Conservation (phyloP, 805 yeast genomes). For the Lipomyces orientalis region DNA sequence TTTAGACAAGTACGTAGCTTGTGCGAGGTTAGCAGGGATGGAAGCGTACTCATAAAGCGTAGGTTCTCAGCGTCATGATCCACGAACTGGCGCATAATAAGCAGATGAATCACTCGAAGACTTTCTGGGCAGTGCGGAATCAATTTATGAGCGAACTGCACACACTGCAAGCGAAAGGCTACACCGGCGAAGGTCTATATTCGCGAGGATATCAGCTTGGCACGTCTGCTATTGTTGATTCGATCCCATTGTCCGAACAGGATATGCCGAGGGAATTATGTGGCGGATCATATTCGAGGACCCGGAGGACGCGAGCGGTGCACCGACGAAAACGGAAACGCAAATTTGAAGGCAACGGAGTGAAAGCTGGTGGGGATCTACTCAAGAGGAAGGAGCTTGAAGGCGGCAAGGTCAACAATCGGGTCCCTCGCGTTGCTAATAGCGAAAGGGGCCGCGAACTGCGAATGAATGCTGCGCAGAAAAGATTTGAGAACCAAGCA, state of each 20-base stretch:
- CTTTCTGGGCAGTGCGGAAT: conserved; percentile 35
- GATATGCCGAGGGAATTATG: conserved; percentile 36
- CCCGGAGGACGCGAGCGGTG: conserved; percentile 21
- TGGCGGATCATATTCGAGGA: conserved; percentile 33
- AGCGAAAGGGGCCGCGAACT: conserved; percentile 34
- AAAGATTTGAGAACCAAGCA: conserved; percentile 36
- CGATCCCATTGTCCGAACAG: conserved; percentile 21
- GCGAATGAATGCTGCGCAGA: conserved; percentile 32
- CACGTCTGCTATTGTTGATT: conserved; percentile 22
- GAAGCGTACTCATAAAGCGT: not conserved
- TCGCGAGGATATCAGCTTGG: conserved; percentile 33
- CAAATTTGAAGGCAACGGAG: conserved; percentile 34
- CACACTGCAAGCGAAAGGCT: conserved; percentile 31
- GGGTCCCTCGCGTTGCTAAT: conserved; percentile 33
- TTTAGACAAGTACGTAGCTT: conserved; percentile 24
- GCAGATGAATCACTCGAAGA: conserved; percentile 37
- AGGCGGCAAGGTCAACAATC: conserved; percentile 31
- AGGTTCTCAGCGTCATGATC: conserved; percentile 37
- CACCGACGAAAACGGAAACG: conserved; percentile 24
- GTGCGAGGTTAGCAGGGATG: not conserved
- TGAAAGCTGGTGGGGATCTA: conserved; percentile 30
- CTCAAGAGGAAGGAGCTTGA: conserved; percentile 27
- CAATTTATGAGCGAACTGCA: conserved; percentile 31
- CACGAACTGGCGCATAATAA: conserved; percentile 38
- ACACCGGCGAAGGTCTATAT: conserved; percentile 38